Percentiles rank a stretch among this genome's conserved stretches.
phyloP scores from a whole-genome alignment of 768 basidiomycete genomes.

The Tulasnella sp. region DNA sequence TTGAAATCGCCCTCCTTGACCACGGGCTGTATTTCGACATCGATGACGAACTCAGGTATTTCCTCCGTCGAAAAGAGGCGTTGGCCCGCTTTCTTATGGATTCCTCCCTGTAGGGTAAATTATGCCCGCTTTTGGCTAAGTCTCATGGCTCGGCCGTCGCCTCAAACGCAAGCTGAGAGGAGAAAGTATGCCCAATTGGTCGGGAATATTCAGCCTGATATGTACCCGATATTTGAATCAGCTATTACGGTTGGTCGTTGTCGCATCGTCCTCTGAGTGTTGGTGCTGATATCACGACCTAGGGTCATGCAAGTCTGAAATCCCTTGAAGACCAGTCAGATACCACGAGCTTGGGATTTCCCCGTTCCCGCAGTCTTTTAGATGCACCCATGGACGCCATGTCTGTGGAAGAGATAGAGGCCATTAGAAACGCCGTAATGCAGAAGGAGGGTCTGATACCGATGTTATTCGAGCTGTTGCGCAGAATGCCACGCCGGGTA shows the following conservation, averaged over 20 bases:
- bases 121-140: slow-evolving; percentile 67
- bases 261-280: neutral
- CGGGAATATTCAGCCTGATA: slow-evolving; percentile 78
- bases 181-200: slow-evolving; percentile 81
- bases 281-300: neutral
- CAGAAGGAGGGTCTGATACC: slow-evolving; percentile 69
- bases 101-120: slow-evolving; percentile 36
- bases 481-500: slow-evolving; percentile 72
- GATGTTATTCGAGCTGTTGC: slow-evolving; percentile 76
- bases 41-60: slow-evolving; percentile 61
- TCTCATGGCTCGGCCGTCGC: slow-evolving; percentile 61
- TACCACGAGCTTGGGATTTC: slow-evolving; percentile 28
- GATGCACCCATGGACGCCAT: slow-evolving; percentile 63
- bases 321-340: slow-evolving; percentile 35
- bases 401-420: slow-evolving; percentile 64
- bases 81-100: neutral
- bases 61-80: neutral
- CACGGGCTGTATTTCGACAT: slow-evolving; percentile 89
- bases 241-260: slow-evolving; percentile 62
- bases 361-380: slow-evolving; percentile 63
- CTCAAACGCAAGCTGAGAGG: slow-evolving; percentile 50
- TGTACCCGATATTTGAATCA: slow-evolving; percentile 93
- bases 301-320: slow-evolving; percentile 56
- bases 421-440: slow-evolving; percentile 71
- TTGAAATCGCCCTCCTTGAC: slow-evolving; percentile 90